phyloP scores from a whole-genome alignment of 2,329 filamentous ascomycete species.

The Exophiala phaeomuriformis region DNA sequence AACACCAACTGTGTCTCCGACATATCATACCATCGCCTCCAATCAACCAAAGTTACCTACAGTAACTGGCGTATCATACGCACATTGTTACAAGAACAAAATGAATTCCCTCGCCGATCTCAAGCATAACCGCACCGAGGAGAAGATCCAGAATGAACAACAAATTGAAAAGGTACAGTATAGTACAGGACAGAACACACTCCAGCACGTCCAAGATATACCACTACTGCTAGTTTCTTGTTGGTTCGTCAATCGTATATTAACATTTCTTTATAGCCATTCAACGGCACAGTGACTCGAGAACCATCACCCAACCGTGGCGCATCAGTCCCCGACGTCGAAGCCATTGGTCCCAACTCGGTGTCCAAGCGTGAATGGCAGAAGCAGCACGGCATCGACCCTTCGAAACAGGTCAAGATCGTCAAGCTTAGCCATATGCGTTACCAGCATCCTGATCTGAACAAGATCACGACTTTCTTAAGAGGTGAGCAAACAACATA shows the following conservation, averaged over 20 bases:
- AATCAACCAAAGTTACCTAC: not conserved
- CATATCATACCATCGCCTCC: not conserved
- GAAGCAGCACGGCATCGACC: constrained; percentile 34
- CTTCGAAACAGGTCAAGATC: constrained; percentile 41
- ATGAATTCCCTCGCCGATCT: constrained; percentile 22
- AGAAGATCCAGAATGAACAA: constrained; percentile 16
- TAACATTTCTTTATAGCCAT: not conserved
- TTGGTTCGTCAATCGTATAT: too few relatives aligned
- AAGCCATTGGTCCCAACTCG: constrained; percentile 20
- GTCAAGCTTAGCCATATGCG: constrained; percentile 47
- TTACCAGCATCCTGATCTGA: constrained; percentile 48
- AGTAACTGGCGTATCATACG: not conserved
- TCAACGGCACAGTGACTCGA: constrained; percentile 18
- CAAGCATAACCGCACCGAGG: constrained; percentile 26
- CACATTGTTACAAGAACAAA: not conserved
- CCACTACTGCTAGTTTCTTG: too few relatives aligned
- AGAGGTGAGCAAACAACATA: constrained; percentile 24
- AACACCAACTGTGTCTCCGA: not conserved
- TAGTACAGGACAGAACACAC: not conserved
- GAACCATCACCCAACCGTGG: constrained; percentile 27
- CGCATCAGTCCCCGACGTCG: constrained; percentile 23
- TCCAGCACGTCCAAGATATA: not conserved
- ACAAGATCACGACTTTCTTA: constrained; percentile 42
- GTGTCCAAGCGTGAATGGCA: constrained; percentile 24
- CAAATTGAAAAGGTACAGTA: constrained; percentile 4